Base-by-base conservation (phyloP, 73 alveolate species). In the Paramecium octaurelia region DNA sequence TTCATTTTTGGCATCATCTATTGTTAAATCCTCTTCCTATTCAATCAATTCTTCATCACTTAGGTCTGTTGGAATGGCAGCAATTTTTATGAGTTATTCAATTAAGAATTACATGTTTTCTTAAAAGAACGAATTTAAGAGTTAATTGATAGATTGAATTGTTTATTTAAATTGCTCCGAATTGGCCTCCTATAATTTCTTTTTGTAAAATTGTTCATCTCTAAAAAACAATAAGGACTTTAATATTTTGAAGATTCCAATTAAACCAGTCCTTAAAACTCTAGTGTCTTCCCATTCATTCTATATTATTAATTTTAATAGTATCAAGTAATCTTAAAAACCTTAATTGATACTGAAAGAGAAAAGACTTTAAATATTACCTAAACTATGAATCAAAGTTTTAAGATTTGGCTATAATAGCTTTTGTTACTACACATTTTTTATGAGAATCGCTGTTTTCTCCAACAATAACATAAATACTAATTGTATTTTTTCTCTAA, bases 41-140 rank as follows among this genome's bases (percentile, higher is more conserved):
- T 80, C 91, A 44, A 80, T 80, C 8, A 80, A 18, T 43, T 80
- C 91, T 21, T 80, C 91, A 42, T 80, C 91, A 42, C 70, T 48
- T 11, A 80, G 75, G 12, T 80, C 91, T 8, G 76, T 31, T 10
- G 91, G 91, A 18, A 44, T 48, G 4, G 91, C 46, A 10, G 75
- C 76, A 21, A 46, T 80, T 27, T 46, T 80, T 8, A 80, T 80
- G 3, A 80, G 14, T 40, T 24, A 20, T 35, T 80, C 91, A 23
- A 80, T 23, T 0, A 80, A 27, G 18, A 20, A 27, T 31, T 40
- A 18, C 27, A 42, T 43, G 16, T 42, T 46, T 7, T 40, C 50
- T 20, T 9, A 20, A 24, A 80, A 80, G 29, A 44, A 80, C 18
- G 18, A 18, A n/a, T 80, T 80, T 20, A 23, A 80, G 23, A 44